Evolutionary conservation across 768 basidiomycete genomes (phyloP).

Genomic region (Lyophyllum decastes): DNA sequence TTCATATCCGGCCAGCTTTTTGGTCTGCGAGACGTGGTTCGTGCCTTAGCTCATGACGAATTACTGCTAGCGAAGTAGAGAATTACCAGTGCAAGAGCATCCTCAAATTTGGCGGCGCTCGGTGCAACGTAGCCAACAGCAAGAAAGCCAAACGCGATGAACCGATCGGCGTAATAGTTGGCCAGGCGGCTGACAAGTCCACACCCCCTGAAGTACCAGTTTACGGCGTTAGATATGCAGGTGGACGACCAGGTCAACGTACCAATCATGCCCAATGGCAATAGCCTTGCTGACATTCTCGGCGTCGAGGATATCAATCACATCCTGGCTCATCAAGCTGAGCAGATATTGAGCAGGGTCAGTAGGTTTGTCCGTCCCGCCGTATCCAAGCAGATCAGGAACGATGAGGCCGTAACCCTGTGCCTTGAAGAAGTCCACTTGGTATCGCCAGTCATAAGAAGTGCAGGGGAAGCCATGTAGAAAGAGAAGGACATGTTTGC

Average conservation of each 20-base stretch:
- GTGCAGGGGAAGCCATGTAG: slow-evolving; percentile 48
- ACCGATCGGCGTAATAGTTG: slow-evolving; percentile 37
- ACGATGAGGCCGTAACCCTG: slow-evolving; percentile 47
- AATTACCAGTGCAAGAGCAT: background rate
- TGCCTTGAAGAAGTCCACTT: slow-evolving; percentile 35
- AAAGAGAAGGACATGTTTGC: slow-evolving; percentile 39
- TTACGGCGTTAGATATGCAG: background rate
- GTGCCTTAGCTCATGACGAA: background rate
- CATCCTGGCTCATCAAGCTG: slow-evolving; percentile 37
- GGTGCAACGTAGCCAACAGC: slow-evolving; percentile 36
- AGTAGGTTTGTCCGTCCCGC: slow-evolving; percentile 46
- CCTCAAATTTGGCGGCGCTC: slow-evolving; percentile 10
- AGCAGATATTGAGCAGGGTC: slow-evolving; percentile 34
- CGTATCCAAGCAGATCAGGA: slow-evolving; percentile 56
- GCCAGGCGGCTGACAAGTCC: slow-evolving; percentile 33
- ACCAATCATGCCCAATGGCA: slow-evolving; percentile 49
- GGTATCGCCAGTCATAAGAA: slow-evolving; percentile 40
- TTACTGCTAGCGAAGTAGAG: background rate
- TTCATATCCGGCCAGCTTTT: slow-evolving; percentile 28
- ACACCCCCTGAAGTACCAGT: slow-evolving; percentile 34
- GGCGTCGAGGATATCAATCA: slow-evolving; percentile 42
- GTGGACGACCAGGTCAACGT: background rate
- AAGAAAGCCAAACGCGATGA: slow-evolving; percentile 41
- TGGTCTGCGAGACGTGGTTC: slow-evolving; percentile 9
- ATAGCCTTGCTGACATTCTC: slow-evolving; percentile 34